Evolutionary conservation across 225 moss, liverwort and hornwort genomes (phyloP).

Genomic region (Lunularia cruciata): DNA sequence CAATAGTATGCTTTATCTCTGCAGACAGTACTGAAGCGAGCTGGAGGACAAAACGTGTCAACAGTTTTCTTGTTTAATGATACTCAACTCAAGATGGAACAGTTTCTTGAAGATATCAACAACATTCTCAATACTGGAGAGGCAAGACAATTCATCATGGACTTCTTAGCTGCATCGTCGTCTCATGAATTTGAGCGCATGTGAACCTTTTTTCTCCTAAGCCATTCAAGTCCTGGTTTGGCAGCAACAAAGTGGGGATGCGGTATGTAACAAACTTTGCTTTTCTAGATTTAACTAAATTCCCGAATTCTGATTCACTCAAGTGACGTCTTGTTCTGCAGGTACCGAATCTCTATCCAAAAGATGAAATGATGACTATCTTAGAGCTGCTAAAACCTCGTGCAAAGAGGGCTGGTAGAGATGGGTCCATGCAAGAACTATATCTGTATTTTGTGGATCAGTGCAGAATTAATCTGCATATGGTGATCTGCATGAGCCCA

Average conservation of each 20-base stretch:
- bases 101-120: slow-evolving; percentile 86
- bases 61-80: slow-evolving; percentile 71
- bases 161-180: not conserved
- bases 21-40: slow-evolving; percentile 66
- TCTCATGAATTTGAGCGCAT: not conserved
- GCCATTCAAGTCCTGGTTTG: too few species aligned
- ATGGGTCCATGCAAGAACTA: slow-evolving; percentile 64
- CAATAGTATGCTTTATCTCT: not conserved
- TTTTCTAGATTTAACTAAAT: too few species aligned
- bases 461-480: slow-evolving; percentile 72
- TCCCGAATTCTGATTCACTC: too few species aligned
- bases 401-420: slow-evolving; percentile 65
- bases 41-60: slow-evolving; percentile 58
- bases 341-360: slow-evolving; percentile 74
- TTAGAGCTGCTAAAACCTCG: slow-evolving; percentile 55
- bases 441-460: slow-evolving; percentile 79
- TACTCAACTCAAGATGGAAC: slow-evolving; percentile 72
- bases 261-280: too few species aligned
- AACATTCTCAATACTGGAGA: slow-evolving; percentile 85
- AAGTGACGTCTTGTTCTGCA: too few species aligned
- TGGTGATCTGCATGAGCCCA: slow-evolving; percentile 93
- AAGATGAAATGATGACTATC: slow-evolving; percentile 70
- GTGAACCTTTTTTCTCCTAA: too few species aligned
- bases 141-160: slow-evolving; percentile 26
- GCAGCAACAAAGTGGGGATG: too few species aligned